Percentiles rank a stretch among this genome's conserved stretches.
These are phyloP conservation scores for Penicillium sp. DNA, from an alignment of 2,329 filamentous ascomycete genomes.

Conservation along the genomic window DNA sequence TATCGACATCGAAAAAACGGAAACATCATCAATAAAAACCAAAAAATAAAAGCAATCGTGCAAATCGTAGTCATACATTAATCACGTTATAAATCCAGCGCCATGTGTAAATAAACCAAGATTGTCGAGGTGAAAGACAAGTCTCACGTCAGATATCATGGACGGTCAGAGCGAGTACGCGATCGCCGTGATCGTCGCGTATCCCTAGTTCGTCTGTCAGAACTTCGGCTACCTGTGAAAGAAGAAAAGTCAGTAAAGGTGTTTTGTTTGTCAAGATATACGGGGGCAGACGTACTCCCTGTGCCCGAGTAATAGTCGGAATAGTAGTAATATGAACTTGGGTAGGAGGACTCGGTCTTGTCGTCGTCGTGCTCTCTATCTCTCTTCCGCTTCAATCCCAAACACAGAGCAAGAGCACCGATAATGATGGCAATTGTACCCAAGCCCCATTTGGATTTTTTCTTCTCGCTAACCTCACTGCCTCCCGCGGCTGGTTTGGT, in stretches of 20 bases:
- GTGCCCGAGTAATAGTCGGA: slow-evolving; percentile 38
- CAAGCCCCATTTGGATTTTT: slow-evolving; percentile 34
- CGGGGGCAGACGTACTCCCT: slow-evolving; percentile 37
- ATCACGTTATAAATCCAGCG: slow-evolving; percentile 18
- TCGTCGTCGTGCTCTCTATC: slow-evolving; percentile 37
- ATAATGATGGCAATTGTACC: slow-evolving; percentile 44
- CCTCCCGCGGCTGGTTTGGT: slow-evolving; percentile 32
- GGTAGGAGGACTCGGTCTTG: slow-evolving; percentile 41
- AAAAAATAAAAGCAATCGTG: slow-evolving; percentile 6
- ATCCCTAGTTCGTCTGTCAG: slow-evolving; percentile 40
- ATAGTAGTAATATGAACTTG: slow-evolving; percentile 44
- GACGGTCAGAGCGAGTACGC: slow-evolving; percentile 30
- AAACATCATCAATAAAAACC: slow-evolving; percentile 11
- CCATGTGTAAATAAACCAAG: slow-evolving; percentile 16
- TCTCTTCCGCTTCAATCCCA: slow-evolving; percentile 46
- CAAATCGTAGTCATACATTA: slow-evolving; percentile 25
- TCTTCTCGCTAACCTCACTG: slow-evolving; percentile 35
- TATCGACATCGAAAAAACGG: slow-evolving; percentile 13
- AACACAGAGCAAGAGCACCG: slow-evolving; percentile 44
- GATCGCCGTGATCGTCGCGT: slow-evolving; percentile 31
- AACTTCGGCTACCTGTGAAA: slow-evolving; percentile 44
- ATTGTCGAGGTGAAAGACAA: background rate
- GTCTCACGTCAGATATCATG: slow-evolving; percentile 13
- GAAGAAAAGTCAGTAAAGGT: slow-evolving; percentile 5
- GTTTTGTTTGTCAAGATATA: background rate